phyloP scores from a whole-genome alignment of 2,329 filamentous ascomycete genomes.

The Apiospora hydei region DNA sequence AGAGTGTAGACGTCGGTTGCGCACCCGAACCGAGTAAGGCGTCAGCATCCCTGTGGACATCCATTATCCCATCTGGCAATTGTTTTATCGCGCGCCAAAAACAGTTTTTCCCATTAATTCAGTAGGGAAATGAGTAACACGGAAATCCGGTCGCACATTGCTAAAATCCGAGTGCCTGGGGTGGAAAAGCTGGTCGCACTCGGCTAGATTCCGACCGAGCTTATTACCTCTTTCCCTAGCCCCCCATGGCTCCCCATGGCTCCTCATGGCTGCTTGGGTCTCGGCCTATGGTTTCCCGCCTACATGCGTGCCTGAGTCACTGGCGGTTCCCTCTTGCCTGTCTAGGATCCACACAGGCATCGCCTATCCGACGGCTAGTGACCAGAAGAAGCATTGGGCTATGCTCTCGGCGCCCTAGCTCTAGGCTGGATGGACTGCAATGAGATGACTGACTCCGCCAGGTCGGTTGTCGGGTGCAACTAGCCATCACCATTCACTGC shows the following conservation, averaged over 20 bases:
- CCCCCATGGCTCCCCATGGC: neutral
- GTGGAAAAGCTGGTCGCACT: neutral
- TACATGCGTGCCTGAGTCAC: neutral
- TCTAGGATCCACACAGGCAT: neutral
- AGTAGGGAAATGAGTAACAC: neutral
- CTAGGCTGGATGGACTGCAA: neutral
- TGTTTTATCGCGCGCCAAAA: neutral
- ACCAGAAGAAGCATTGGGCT: neutral
- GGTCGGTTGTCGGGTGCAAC: neutral
- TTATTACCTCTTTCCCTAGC: neutral
- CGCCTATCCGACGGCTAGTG: neutral
- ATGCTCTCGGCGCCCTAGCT: neutral
- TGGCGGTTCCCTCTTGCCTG: neutral
- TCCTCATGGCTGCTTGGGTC: neutral
- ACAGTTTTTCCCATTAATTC: neutral
- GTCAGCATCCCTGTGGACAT: neutral
- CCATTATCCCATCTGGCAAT: neutral
- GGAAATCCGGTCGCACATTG: conserved; percentile 2
- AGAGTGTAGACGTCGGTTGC: neutral
- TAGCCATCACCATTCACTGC: neutral
- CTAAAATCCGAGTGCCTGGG: neutral
- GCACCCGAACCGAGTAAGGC: neutral
- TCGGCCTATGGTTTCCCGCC: neutral
- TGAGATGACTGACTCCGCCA: neutral
- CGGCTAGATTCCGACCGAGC: conserved; percentile 17